A percentile compares a stretch with the other conserved stretches of the same genome.
phyloP scores from a whole-genome alignment of 495 filamentous ascomycete species.

The Trichoderma erinaceum region DNA sequence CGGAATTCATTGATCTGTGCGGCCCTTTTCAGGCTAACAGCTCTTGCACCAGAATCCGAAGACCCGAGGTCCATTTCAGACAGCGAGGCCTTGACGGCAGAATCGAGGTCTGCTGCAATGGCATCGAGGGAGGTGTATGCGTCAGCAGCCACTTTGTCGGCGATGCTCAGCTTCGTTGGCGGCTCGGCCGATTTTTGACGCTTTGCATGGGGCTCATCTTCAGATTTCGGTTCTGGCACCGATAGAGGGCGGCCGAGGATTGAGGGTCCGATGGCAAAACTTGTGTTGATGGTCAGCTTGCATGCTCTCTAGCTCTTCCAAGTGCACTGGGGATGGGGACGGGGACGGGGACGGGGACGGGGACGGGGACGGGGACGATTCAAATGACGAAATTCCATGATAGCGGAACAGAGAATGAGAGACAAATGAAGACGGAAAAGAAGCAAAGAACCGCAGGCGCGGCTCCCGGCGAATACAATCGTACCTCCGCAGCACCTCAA shows the following conservation, averaged over 20 bases:
- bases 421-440: not conserved
- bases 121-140: slow-evolving; percentile 40
- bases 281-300: slow-evolving; percentile 20
- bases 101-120: slow-evolving; percentile 39
- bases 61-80: slow-evolving; percentile 31
- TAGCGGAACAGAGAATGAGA: not conserved
- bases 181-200: slow-evolving; percentile 38
- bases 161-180: slow-evolving; percentile 31
- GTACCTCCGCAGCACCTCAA: slow-evolving; percentile 40
- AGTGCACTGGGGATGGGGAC: not conserved
- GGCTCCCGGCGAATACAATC: slow-evolving; percentile 8
- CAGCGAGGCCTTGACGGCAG: slow-evolving; percentile 32
- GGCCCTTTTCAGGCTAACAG: slow-evolving; percentile 24
- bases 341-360: not conserved
- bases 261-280: slow-evolving; percentile 36
- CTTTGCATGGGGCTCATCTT: slow-evolving; percentile 41
- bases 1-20: slow-evolving; percentile 36
- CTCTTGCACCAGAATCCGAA: slow-evolving; percentile 23
- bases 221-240: slow-evolving; percentile 23
- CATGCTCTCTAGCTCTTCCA: not conserved
- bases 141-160: slow-evolving; percentile 39
- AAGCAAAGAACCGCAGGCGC: not conserved
- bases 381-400: not conserved
- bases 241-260: slow-evolving; percentile 43
- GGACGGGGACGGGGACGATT: not conserved